Evolutionary conservation across 495 filamentous ascomycete genomes (phyloP).

Genomic region (Neurospora sp.): DNA sequence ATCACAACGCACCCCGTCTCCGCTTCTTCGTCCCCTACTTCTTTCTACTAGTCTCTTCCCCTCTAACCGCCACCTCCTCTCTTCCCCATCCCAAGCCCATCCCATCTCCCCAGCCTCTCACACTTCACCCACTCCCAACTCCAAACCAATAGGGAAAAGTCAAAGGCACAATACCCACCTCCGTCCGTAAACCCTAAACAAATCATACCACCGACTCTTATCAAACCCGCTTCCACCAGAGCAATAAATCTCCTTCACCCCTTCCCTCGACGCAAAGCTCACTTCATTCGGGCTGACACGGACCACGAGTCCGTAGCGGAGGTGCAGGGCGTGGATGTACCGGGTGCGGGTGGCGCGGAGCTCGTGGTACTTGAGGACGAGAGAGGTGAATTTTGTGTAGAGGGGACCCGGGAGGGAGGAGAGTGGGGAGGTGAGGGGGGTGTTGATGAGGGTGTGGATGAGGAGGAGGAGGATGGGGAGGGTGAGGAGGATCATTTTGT

Average conservation of each 20-base stretch:
- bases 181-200: slow-evolving; percentile 48
- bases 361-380: slow-evolving; percentile 47
- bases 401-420: slow-evolving; percentile 43
- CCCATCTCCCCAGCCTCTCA: too few species aligned
- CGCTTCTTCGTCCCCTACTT: too few species aligned
- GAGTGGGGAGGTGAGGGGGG: slow-evolving; percentile 28
- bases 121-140: too few species aligned
- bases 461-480: slow-evolving; percentile 9
- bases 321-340: slow-evolving; percentile 46
- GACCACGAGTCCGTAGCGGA: slow-evolving; percentile 45
- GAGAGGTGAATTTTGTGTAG: slow-evolving; percentile 41
- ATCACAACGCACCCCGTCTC: too few species aligned
- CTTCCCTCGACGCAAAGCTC: slow-evolving; percentile 45
- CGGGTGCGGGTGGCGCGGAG: slow-evolving; percentile 42
- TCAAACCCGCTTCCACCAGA: slow-evolving; percentile 57
- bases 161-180: slow-evolving; percentile 32
- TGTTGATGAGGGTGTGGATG: slow-evolving; percentile 1
- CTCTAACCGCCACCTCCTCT: too few species aligned
- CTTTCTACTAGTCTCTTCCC: too few species aligned
- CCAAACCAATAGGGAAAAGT: too few species aligned
- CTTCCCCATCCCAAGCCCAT: too few species aligned
- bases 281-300: slow-evolving; percentile 52
- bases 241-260: slow-evolving; percentile 56
- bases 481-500: slow-evolving; percentile 8
- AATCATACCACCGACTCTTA: slow-evolving; percentile 56